Evolutionary conservation across 1,284 basidiomycete genomes (phyloP), one percentile per base, ranked within the genome.

Genomic region (Sanghuangporus baumii): DNA sequence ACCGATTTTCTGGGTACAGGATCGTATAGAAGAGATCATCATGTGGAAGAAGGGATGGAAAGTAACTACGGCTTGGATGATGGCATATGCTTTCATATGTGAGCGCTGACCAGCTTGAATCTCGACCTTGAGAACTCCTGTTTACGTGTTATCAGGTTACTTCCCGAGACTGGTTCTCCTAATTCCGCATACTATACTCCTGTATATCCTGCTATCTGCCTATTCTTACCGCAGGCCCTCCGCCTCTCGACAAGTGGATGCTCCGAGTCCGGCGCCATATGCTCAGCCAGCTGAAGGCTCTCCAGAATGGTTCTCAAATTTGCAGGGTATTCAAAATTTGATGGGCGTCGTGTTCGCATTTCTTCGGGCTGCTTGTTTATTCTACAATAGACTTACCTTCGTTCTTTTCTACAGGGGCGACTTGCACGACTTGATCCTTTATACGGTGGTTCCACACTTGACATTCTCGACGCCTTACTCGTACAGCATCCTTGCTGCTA

Each of bases 281-380:
- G 75, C 79, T 51, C 74, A 75, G 40, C 71, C 76, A 3, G 71
- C 75, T 6, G 83, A 86, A 69, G 84, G 84, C 1, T 81, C 81
- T 11, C 77, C 84, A 0, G 86, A 88, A 60, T 92, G 88, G 88
- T 83, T 89, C 62, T 85, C 85, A 1, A 92, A 91, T 66, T 76
- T 92, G 2, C 88, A 91, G 73, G 88, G 79, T 0, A 87, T 91
- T 34, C 90, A 92, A 68, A 92, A 92, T 66, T 80, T 92, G 23
- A 91, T 92, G 89, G 90, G 90, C 34, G 76, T 79, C 5, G 76
- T 84, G 86, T 90, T 73, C 65, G 86, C 12, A 69, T 23, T 64
- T 37, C 59, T 55, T 36, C 46, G 14, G 59, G 31, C 6, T 55
- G 52, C 9, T 55, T 12, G n/a, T 40, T 20, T 46, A 20, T 64